Evolutionary conservation across 345 rosid genomes (phyloP), one percentile per base, ranked within the genome.

Genomic region (Gossypium longicalyx): DNA sequence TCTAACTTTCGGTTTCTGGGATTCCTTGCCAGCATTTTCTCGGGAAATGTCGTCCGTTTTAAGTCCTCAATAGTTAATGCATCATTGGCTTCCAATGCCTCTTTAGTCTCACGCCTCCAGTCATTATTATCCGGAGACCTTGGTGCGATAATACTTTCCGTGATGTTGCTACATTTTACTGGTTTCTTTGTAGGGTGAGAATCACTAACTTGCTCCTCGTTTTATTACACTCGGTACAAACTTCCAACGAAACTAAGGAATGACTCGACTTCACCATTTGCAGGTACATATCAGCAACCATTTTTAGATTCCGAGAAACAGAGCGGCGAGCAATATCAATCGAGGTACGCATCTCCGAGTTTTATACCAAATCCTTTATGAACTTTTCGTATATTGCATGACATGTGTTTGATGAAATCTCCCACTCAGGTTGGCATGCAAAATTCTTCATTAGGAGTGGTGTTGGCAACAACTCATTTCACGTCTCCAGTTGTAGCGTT

Each of bases 121-220:
- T 78, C 86, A 15, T 7, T 87, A 56, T 68, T 82, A 41, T 78
- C 80, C 44, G 89, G 92, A 78, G 92, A 87, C 63, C 67, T 90
- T 20, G 90, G 89, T 25, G 53, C 70, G 11, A 47, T 82, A 25
- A 60, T 86, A 38, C 84, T 88, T 34, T 79, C 90, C 43, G 89
- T 90, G 59, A 56, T 88, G 13, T 71, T 88, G 72, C 63, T 88
- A 12, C 94, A 90, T 83, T 80, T 75, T 69, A 84, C 81, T 19
- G 94, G 92, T n/a, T 90, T 86, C 78, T 77, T 85, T 70, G 83
- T 90, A 25, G 90, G 94, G 89, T 88, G 83, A 82, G 82, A 51
- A 45, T 34, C 41, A 5, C 41, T 34, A 34, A 34, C 41, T 58
- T 62, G 52, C 49, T 45, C 45, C 22, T 48, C 19, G 2, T n/a